Evolutionary conservation across 2,329 filamentous ascomycete genomes (phyloP), one percentile per base, ranked within the genome.

Genomic region (Colletotrichum sp.): DNA sequence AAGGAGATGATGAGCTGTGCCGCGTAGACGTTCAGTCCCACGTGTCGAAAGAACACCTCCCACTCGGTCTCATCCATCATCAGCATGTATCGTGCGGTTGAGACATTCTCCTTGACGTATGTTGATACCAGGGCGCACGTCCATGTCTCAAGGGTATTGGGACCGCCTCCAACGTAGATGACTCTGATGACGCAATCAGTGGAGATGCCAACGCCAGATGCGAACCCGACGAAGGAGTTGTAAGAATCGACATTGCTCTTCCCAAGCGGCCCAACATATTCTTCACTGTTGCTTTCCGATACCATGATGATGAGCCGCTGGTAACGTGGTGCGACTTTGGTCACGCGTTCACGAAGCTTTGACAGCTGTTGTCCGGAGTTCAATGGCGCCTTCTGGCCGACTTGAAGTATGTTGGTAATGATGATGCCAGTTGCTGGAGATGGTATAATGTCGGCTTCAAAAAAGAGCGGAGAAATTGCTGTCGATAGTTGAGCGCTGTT

Each of bases 381-480:
- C 0, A 95, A 95, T 0, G 96, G 87, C 4, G 93, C 88, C 64
- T 89, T 91, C 80, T 98, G 96, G 59, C 93, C 94, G 30, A 94
- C 88, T 78, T 93, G 92, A 77, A 96, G 91, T 7, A 96, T 85
- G 0, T 91, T 94, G 1, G 95, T 95, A 24, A 94, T 81, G 1
- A 98, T 83, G 4, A 98, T 85, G 0, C 94, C 95, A 0, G 90
- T 92, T 0, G 87, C 88, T 0, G 95, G 92, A 0, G 95, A 95
- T 7, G 96, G 80, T 1, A 94, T 90, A 5, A 98, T 84, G 79
- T 98, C 96, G 4, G 95, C 93, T 82, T 95, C 94, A 8, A 87
- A 84, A 1, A 85, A 84, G 2, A 90, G 82, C 0, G 84, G 78
- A 0, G 86, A 88, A 6, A 80, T 75, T 4, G 84, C 15, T 57